Conservation (phyloP, 768 basidiomycete genomes). For the Phlebiopsis flavidoalba region DNA sequence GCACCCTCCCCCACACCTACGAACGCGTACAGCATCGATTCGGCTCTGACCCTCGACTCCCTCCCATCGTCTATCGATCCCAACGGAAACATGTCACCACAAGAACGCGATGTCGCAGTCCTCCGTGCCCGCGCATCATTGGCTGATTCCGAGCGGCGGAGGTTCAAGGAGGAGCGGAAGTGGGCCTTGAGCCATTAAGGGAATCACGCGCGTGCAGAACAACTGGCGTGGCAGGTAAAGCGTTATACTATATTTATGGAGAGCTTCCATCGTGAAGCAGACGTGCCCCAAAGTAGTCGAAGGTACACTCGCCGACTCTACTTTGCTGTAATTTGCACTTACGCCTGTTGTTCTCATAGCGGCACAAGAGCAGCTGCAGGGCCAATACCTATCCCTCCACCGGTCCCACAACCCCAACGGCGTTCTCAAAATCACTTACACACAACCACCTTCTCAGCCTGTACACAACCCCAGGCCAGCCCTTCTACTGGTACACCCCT, state of each 20-base stretch:
- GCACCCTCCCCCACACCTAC: slow-evolving; percentile 5
- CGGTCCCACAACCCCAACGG: not conserved
- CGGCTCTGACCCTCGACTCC: slow-evolving; percentile 63
- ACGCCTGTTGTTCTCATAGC: not conserved
- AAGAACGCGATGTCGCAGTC: slow-evolving; percentile 70
- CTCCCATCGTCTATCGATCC: slow-evolving; percentile 61
- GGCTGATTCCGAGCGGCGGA: slow-evolving; percentile 77
- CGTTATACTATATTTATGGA: slow-evolving; percentile 76
- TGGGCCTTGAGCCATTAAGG: slow-evolving; percentile 84
- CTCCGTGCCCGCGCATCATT: slow-evolving; percentile 73
- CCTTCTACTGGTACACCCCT: slow-evolving; percentile 13
- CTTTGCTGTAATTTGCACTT: not conserved
- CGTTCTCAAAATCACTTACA: not conserved
- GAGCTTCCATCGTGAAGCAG: slow-evolving; percentile 76
- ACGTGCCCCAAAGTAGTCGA: slow-evolving; percentile 59
- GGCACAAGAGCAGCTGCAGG: not conserved
- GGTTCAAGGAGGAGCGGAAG: slow-evolving; percentile 82
- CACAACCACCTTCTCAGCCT: not conserved
- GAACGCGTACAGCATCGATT: slow-evolving; percentile 3
- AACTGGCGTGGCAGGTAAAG: slow-evolving; percentile 84
- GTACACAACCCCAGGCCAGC: not conserved
- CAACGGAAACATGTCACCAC: slow-evolving; percentile 50
- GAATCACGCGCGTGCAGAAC: slow-evolving; percentile 64
- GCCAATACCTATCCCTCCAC: not conserved
- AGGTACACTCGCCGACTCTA: slow-evolving; percentile 37